phyloP scores from a whole-genome alignment of 1,139 yeast species.

The Scheffersomyces titani region DNA sequence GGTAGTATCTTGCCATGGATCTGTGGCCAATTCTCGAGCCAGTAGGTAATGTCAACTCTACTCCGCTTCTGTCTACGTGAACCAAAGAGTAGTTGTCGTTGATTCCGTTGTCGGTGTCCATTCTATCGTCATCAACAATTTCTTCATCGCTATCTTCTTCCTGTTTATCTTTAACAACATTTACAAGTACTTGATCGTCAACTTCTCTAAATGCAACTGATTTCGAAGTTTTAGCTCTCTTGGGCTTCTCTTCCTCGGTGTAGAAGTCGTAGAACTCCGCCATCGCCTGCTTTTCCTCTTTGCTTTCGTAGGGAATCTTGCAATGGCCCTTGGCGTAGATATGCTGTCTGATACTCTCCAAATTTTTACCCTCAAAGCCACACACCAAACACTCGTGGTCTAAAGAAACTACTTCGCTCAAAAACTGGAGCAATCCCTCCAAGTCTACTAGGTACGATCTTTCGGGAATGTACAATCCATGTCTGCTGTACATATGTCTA shows the following conservation, averaged over 20 bases:
- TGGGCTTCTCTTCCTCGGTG: conserved; percentile 18
- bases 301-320: conserved; percentile 52
- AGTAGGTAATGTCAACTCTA: conserved; percentile 46
- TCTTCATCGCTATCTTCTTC: conserved; percentile 15
- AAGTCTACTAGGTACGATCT: conserved; percentile 40
- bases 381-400: conserved; percentile 55
- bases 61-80: conserved; percentile 39
- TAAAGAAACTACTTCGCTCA: conserved; percentile 44
- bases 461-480: conserved; percentile 56
- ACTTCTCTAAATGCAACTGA: conserved; percentile 21
- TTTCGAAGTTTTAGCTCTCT: conserved; percentile 14
- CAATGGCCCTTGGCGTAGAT: conserved; percentile 55
- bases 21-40: conserved; percentile 53
- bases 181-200: conserved; percentile 16
- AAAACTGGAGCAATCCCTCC: conserved; percentile 45
- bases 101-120: conserved; percentile 8
- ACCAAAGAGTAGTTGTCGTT: conserved; percentile 35
- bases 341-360: conserved; percentile 56
- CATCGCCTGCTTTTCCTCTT: conserved; percentile 40
- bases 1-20: conserved; percentile 44
- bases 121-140: conserved; percentile 20
- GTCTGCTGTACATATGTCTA: conserved; percentile 48
- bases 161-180: conserved; percentile 13
- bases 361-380: conserved; percentile 51
- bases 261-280: conserved; percentile 46